phyloP scores from a whole-genome alignment of 495 filamentous ascomycete genomes.

The Friedmanniomyces simplex region DNA sequence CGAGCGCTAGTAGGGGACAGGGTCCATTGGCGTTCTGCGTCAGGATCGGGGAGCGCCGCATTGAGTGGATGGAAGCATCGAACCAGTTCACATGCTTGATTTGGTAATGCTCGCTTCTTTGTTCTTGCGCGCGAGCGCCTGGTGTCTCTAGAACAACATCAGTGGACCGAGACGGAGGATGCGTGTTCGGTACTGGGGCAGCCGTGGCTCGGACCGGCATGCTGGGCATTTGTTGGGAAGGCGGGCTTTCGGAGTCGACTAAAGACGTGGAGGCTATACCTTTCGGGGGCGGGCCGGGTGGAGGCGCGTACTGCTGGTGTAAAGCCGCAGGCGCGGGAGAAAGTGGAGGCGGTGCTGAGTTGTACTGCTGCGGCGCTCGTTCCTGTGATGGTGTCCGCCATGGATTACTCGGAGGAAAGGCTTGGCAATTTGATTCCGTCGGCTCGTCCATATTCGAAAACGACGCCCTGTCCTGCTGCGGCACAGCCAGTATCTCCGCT shows the following conservation, averaged over 20 bases:
- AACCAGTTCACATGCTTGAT: constrained; percentile 60
- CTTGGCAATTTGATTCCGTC: not conserved
- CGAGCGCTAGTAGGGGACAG: constrained; percentile 83
- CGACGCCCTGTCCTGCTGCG: constrained; percentile 7
- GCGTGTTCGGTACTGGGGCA: not conserved
- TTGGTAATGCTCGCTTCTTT: constrained; percentile 56
- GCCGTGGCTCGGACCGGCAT: not conserved
- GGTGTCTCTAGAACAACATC: constrained; percentile 22
- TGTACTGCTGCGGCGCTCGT: not conserved
- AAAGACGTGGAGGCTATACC: not conserved
- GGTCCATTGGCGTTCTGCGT: constrained; percentile 91
- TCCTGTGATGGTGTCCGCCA: not conserved
- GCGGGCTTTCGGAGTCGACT: constrained; percentile 2
- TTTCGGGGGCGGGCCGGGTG: constrained; percentile 15
- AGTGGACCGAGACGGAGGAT: not conserved
- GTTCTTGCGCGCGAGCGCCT: constrained; percentile 28
- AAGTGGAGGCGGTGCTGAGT: not conserved
- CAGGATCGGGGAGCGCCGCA: constrained; percentile 63
- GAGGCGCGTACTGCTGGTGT: constrained; percentile 9
- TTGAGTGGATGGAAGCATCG: constrained; percentile 27
- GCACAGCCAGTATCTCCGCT: constrained; percentile 15
- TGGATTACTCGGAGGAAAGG: not conserved
- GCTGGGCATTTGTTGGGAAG: not conserved
- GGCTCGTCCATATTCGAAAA: not conserved
- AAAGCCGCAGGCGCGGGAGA: not conserved